phyloP scores from a whole-genome alignment of 352 stramenopile species.

The Saprolegnia parasitica region DNA sequence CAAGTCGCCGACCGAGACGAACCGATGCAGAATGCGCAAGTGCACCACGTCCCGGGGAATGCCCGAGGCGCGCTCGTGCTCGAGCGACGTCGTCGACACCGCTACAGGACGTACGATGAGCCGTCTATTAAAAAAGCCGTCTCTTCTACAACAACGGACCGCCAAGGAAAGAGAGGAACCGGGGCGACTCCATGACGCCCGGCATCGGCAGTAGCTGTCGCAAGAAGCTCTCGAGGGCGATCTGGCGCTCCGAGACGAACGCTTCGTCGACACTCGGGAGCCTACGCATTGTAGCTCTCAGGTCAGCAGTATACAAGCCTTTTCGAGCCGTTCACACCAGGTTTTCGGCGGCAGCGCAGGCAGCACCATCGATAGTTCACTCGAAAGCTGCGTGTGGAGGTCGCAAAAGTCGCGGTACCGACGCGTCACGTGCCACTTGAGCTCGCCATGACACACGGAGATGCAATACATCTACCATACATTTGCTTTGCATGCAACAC shows the following conservation, averaged over 20 bases:
- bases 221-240: constrained; percentile 8
- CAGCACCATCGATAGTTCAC: constrained; percentile 2
- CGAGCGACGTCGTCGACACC: constrained; percentile 7
- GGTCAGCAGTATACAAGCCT: too few species aligned
- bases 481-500: neutral
- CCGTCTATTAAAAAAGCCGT: too few species aligned
- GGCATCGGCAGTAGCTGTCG: neutral
- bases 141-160: neutral
- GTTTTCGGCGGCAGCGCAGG: constrained; percentile 22
- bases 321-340: neutral
- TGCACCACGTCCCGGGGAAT: constrained; percentile 17
- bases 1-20: constrained; percentile 19
- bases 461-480: constrained; percentile 24
- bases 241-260: constrained; percentile 9
- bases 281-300: neutral
- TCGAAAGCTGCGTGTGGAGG: neutral
- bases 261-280: constrained; percentile 5
- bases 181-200: constrained; percentile 7
- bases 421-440: constrained; percentile 23
- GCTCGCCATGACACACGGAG: constrained; percentile 17
- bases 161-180: constrained; percentile 25
- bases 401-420: constrained; percentile 13
- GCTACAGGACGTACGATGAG: constrained; percentile 1
- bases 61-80: constrained; percentile 19
- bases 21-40: constrained; percentile 10